Percentiles rank a stretch among this genome's conserved stretches.
These are phyloP conservation scores for Penicillium glabrum DNA, from an alignment of 2,329 filamentous ascomycete genomes.

Conservation along the genomic window DNA sequence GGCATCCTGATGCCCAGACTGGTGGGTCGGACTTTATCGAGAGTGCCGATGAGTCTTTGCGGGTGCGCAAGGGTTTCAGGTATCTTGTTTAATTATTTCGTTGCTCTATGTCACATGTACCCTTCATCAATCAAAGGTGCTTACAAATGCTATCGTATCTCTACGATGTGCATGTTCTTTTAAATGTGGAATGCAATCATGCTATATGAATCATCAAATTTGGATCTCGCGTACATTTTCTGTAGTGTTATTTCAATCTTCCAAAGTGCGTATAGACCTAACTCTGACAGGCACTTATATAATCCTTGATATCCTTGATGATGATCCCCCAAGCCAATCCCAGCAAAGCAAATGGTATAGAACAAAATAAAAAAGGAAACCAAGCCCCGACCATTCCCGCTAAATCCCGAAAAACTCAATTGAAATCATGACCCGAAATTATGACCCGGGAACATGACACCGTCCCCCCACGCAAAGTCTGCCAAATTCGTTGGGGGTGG, in stretches of 20 bases:
- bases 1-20: background rate
- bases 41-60: constrained; percentile 22
- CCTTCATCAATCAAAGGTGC: too few species aligned
- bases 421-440: background rate
- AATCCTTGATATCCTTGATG: too few species aligned
- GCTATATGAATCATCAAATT: background rate
- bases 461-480: background rate
- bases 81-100: constrained; percentile 21
- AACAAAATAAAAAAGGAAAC: background rate
- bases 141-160: too few species aligned
- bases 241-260: too few species aligned
- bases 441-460: background rate
- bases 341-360: too few species aligned
- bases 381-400: background rate
- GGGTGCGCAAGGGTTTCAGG: constrained; percentile 29
- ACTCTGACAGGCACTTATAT: too few species aligned
- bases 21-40: constrained; percentile 13
- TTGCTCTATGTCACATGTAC: background rate
- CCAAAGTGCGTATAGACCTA: too few species aligned
- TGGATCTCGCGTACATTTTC: background rate
- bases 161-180: background rate
- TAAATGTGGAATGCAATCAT: background rate
- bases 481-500: background rate
- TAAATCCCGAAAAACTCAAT: background rate
- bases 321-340: too few species aligned